Percentiles rank a stretch among this genome's conserved stretches.
These are phyloP conservation scores for Colletotrichum simmondsii DNA, from an alignment of 2,329 filamentous ascomycete genomes.

Conservation along the genomic window DNA sequence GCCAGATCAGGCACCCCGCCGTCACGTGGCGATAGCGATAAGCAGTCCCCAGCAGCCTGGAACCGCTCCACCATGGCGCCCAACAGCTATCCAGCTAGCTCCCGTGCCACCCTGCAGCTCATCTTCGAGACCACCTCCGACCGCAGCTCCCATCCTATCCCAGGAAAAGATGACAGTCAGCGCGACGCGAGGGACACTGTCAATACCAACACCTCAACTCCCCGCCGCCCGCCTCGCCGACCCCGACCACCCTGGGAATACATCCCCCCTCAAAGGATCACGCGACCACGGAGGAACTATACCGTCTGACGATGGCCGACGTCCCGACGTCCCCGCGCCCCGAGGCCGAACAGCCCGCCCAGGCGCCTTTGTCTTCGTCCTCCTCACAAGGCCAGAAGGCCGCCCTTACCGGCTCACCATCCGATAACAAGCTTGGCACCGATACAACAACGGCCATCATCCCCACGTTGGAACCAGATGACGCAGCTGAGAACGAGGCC, in stretches of 20 bases:
- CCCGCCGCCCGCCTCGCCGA: neutral
- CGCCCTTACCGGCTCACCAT: neutral
- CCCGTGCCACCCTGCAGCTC: constrained; percentile 18
- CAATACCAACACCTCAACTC: neutral
- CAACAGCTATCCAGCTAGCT: constrained; percentile 19
- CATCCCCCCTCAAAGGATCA: neutral
- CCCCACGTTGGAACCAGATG: neutral
- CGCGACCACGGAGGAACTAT: neutral
- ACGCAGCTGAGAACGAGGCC: neutral
- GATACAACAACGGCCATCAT: neutral
- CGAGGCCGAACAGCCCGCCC: constrained; percentile 7
- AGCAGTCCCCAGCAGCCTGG: constrained; percentile 13
- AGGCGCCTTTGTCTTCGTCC: constrained; percentile 14
- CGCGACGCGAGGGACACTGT: constrained; percentile 8
- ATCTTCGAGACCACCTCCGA: constrained; percentile 18
- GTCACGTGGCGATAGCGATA: constrained; percentile 36
- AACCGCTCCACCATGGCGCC: constrained; percentile 30
- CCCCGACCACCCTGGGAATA: neutral
- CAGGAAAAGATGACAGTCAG: constrained; percentile 28
- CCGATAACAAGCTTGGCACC: neutral
- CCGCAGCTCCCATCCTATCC: neutral
- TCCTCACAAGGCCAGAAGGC: constrained; percentile 19
- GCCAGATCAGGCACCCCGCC: constrained; percentile 15
- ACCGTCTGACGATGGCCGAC: constrained; percentile 31
- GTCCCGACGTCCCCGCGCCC: constrained; percentile 17